Percentiles rank a stretch among this genome's conserved stretches.
Evolutionary conservation across 441 rosid genomes (phyloP).

Genomic region (Melastoma candidum): DNA sequence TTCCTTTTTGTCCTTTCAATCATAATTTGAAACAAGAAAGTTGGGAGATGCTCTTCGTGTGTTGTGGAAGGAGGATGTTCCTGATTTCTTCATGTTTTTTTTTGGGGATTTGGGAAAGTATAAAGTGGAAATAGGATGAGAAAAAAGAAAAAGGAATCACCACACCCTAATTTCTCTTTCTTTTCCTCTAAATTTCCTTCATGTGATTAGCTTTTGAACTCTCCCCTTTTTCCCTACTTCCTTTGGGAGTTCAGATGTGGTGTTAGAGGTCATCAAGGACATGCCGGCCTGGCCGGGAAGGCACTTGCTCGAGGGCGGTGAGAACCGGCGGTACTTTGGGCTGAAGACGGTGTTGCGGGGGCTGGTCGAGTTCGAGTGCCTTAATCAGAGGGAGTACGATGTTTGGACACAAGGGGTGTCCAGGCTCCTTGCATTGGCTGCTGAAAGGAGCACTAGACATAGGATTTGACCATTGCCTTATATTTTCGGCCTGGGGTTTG

Average conservation of each 20-base stretch:
- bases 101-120: slow-evolving; percentile 52
- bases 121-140: slow-evolving; percentile 5
- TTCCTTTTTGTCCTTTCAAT: slow-evolving; percentile 29
- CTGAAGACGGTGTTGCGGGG: slow-evolving; percentile 57
- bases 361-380: slow-evolving; percentile 73
- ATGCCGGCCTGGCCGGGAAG: slow-evolving; percentile 92
- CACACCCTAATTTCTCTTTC: slow-evolving; percentile 12
- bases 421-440: slow-evolving; percentile 68
- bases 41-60: slow-evolving; percentile 25
- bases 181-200: neutral
- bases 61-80: neutral
- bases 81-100: slow-evolving; percentile 22
- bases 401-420: slow-evolving; percentile 91
- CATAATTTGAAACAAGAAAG: slow-evolving; percentile 35
- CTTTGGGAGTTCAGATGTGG: slow-evolving; percentile 35
- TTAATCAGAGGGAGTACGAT: slow-evolving; percentile 77
- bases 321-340: slow-evolving; percentile 68
- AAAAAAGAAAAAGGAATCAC: slow-evolving; percentile 24
- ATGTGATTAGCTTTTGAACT: slow-evolving; percentile 13
- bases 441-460: slow-evolving; percentile 48
- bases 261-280: slow-evolving; percentile 65
- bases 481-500: neutral
- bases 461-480: slow-evolving; percentile 25
- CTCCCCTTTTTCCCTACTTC: neutral
- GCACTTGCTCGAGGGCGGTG: slow-evolving; percentile 78